phyloP scores from a whole-genome alignment of 306 rosid species.

The Arachis hypogaea region DNA sequence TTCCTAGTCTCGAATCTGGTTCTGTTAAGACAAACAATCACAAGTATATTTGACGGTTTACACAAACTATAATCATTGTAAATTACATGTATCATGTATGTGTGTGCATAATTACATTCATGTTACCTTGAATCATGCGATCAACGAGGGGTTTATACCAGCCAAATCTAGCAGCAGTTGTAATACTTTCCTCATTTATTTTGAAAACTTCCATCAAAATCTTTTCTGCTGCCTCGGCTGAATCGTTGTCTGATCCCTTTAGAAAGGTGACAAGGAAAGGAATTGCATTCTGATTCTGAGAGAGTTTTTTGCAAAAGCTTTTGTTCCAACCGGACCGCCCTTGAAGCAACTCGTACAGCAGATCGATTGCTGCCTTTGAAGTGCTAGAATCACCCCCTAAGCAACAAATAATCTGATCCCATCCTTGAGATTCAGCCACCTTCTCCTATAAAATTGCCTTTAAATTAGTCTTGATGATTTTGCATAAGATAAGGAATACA shows the following conservation, averaged over 20 bases:
- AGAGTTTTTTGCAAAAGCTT: slow-evolving; percentile 64
- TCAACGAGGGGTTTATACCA: slow-evolving; percentile 78
- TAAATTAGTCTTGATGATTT: slow-evolving; percentile 14
- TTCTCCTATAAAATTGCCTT: slow-evolving; percentile 53
- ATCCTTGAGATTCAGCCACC: slow-evolving; percentile 61
- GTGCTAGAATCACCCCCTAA: slow-evolving; percentile 57
- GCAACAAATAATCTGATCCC: slow-evolving; percentile 67
- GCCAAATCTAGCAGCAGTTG: slow-evolving; percentile 65
- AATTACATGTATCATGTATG: background rate
- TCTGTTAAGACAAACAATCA: slow-evolving; percentile 53
- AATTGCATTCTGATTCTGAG: slow-evolving; percentile 55
- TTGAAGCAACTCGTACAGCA: slow-evolving; percentile 69
- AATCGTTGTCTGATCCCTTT: slow-evolving; percentile 49
- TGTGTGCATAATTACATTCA: slow-evolving; percentile 4
- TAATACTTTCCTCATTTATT: slow-evolving; percentile 59
- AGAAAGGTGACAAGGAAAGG: slow-evolving; percentile 59
- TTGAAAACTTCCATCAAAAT: slow-evolving; percentile 68
- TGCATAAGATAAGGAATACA: background rate
- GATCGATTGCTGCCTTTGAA: slow-evolving; percentile 67
- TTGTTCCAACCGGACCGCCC: slow-evolving; percentile 70
- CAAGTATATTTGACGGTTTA: background rate
- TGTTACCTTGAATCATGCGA: slow-evolving; percentile 62
- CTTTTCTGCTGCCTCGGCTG: slow-evolving; percentile 66
- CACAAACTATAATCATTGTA: background rate
- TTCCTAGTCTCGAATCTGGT: slow-evolving; percentile 66